Base-by-base conservation (phyloP, 805 yeast genomes). In the Saccharomycopsis schoenii region DNA sequence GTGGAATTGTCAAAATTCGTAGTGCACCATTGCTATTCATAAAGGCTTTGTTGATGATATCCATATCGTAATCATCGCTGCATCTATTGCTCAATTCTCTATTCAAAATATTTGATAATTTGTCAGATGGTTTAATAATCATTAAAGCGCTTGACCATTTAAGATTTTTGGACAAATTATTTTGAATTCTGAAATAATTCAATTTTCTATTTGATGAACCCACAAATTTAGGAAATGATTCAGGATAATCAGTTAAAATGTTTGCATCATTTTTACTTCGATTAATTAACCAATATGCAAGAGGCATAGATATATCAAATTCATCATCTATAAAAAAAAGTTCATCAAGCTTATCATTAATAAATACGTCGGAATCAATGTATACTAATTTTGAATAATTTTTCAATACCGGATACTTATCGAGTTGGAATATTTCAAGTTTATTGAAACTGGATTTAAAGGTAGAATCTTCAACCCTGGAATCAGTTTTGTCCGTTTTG, bases 391-490 rank as follows among this genome's bases (percentile, higher is more conserved):
- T 69, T 29, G 82, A 81, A 67, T 75, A 85, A 17, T 54, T 57
- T 15, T 40, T 12, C 29, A 56, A 40, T 6, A 41, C 19, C 2
- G 58, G 47, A 43, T 62, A 62, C 17, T 57, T 42, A 10, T 58
- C 69, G 65, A 76, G 75, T 59, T 77, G 74, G 67, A 84, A 84
- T 0, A 81, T 77, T 62, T 76, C 72, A 36, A 84, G 71, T 66
- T 85, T 85, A 0, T 86, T 82, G 64, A 81, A 80, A 60, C 85
- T 78, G 4, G 75, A 72, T 4, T 72, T 63, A 86, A 87, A 84
- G 43, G 73, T 67, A 6, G 74, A 36, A 24, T 63, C 65, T 6
- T 56, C 37, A 19, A 63, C 65, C 5, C 50, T 34, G 14, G 29
- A 10, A 61, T 55, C 10, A 67, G 68, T 59, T 68, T 68, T 12